A percentile compares a stretch with the other conserved stretches of the same genome.
phyloP scores from a whole-genome alignment of 345 rosid genomes.

The Dipteronia dyeriana region DNA sequence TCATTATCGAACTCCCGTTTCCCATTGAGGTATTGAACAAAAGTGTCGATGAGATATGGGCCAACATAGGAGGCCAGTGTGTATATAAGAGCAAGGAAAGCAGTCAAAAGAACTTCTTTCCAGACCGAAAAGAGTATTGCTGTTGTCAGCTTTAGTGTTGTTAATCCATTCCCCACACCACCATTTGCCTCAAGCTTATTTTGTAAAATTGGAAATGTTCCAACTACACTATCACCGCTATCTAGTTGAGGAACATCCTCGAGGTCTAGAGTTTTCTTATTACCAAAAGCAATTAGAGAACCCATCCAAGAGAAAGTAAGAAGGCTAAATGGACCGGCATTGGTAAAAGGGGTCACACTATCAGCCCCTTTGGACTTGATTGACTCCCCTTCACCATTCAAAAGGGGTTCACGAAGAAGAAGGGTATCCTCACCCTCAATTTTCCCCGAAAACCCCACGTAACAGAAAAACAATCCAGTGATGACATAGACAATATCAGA shows the following conservation, averaged over 20 bases:
- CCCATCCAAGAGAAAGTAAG: constrained; percentile 68
- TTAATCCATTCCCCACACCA: constrained; percentile 31
- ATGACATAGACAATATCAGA: constrained; percentile 54
- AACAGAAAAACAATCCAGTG: constrained; percentile 57
- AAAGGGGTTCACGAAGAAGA: constrained; percentile 50
- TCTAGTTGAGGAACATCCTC: constrained; percentile 73
- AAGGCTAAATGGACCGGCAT: constrained; percentile 44
- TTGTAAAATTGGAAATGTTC: constrained; percentile 40
- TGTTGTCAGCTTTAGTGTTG: constrained; percentile 50
- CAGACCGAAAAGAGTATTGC: constrained; percentile 45
- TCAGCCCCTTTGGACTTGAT: constrained; percentile 39
- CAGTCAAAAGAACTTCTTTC: constrained; percentile 50
- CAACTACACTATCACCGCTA: constrained; percentile 43
- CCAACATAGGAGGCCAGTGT: constrained; percentile 59
- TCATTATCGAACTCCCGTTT: constrained; percentile 42
- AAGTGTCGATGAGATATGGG: constrained; percentile 58
- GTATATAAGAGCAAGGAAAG: constrained; percentile 35
- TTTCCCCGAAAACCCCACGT: constrained; percentile 42
- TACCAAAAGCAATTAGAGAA: constrained; percentile 57
- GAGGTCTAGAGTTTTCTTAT: constrained; percentile 54
- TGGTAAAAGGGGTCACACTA: constrained; percentile 47
- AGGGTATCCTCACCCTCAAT: constrained; percentile 25
- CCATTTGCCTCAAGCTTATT: constrained; percentile 44
- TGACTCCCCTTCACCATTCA: constrained; percentile 32
- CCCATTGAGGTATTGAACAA: constrained; percentile 63